Conservation (phyloP, 2,329 filamentous ascomycete genomes). For the Colletotrichum paranaense region DNA sequence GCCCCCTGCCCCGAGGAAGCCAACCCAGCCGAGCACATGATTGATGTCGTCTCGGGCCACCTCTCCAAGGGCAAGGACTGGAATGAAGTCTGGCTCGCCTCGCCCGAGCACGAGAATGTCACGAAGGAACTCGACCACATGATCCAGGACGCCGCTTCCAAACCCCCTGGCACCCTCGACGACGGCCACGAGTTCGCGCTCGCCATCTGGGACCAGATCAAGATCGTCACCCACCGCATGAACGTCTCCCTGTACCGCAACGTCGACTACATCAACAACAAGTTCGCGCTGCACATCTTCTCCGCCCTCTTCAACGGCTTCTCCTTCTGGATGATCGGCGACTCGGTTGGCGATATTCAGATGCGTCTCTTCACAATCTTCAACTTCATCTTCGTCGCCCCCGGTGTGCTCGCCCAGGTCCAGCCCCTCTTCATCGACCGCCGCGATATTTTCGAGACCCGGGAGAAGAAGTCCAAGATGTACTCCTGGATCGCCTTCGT, state of each 20-base stretch:
- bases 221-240: constrained; percentile 72
- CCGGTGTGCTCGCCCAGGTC: constrained; percentile 67
- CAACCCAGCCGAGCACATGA: constrained; percentile 83
- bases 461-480: constrained; percentile 71
- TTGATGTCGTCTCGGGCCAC: constrained; percentile 66
- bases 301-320: constrained; percentile 71
- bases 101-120: constrained; percentile 66
- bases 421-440: constrained; percentile 69
- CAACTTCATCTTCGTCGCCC: constrained; percentile 72
- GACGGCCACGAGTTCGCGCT: constrained; percentile 79
- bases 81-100: constrained; percentile 78
- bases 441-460: constrained; percentile 67
- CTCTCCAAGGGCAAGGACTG: constrained; percentile 65
- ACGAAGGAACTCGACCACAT: constrained; percentile 73
- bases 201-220: constrained; percentile 71
- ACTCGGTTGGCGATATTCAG: constrained; percentile 62
- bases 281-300: constrained; percentile 66
- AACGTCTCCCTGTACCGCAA: constrained; percentile 74
- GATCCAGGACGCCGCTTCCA: constrained; percentile 63
- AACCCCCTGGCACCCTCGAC: constrained; percentile 52
- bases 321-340: constrained; percentile 69
- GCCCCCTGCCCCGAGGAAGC: constrained; percentile 69
- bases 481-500: constrained; percentile 71
- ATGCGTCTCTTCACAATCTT: constrained; percentile 69
- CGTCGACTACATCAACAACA: constrained; percentile 74